These are phyloP conservation scores for Senna tora DNA, from an alignment of 306 rosid genomes.

Conservation along the genomic window DNA sequence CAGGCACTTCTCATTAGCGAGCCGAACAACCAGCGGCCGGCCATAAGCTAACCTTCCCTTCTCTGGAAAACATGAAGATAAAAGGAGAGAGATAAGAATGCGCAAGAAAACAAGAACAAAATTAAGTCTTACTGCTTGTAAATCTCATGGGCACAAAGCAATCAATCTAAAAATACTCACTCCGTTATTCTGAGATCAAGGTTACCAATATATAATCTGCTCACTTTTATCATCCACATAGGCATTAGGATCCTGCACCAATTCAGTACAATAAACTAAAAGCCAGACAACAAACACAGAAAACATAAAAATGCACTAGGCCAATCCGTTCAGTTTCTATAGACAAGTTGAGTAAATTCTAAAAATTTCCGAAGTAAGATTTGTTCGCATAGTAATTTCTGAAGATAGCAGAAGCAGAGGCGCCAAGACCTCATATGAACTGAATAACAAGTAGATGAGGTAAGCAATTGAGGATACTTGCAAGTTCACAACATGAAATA, in stretches of 20 bases:
- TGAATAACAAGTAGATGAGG: too few species aligned
- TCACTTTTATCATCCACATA: slow-evolving; percentile 66
- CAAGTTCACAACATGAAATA: background rate
- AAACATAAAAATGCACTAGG: slow-evolving; percentile 20
- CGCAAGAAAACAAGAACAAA: slow-evolving; percentile 21
- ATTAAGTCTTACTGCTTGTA: background rate
- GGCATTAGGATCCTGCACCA: slow-evolving; percentile 67
- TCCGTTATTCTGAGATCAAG: slow-evolving; percentile 93
- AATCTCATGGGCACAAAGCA: slow-evolving; percentile 8
- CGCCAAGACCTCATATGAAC: too few species aligned
- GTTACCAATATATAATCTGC: slow-evolving; percentile 81
- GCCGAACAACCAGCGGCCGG: slow-evolving; percentile 85
- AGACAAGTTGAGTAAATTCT: background rate
- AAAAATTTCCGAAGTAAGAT: slow-evolving; percentile 13
- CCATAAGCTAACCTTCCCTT: slow-evolving; percentile 84
- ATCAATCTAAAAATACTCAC: slow-evolving; percentile 51
- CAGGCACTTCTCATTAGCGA: slow-evolving; percentile 61
- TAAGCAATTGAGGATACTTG: too few species aligned
- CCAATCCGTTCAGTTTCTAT: slow-evolving; percentile 8
- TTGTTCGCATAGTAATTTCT: slow-evolving; percentile 2
- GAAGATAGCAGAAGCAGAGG: background rate
- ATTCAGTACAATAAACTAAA: slow-evolving; percentile 23
- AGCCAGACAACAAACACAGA: background rate
- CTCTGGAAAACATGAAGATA: slow-evolving; percentile 52
- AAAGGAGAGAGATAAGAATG: slow-evolving; percentile 29